Percentiles rank a stretch among this genome's conserved stretches.
phyloP scores from a whole-genome alignment of 1,284 basidiomycete genomes.

The Laetiporus sulphureus region DNA sequence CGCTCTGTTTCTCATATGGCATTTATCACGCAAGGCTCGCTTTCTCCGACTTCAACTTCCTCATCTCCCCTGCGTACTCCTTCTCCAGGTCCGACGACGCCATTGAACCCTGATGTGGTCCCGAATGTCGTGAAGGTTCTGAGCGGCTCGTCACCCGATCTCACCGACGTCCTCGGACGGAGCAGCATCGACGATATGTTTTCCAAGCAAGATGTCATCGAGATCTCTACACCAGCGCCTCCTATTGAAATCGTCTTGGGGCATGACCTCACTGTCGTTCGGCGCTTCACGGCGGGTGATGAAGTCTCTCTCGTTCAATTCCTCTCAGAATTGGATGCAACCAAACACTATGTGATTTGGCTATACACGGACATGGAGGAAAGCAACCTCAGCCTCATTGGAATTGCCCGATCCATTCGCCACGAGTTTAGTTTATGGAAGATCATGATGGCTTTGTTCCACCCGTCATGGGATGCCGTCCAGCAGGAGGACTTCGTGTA shows the following conservation, averaged over 20 bases:
- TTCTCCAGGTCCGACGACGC: not conserved
- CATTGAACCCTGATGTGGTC: not conserved
- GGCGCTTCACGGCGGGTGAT: conserved; percentile 7
- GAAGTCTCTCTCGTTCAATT: conserved; percentile 10
- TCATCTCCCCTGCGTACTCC: not conserved
- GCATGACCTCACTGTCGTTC: no score
- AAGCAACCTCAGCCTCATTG: conserved; percentile 4
- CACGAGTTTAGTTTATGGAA: conserved; percentile 15
- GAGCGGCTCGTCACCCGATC: no score
- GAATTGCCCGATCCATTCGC: conserved; percentile 12
- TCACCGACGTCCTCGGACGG: no score
- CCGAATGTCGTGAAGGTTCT: no score
- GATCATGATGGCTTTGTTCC: conserved; percentile 11
- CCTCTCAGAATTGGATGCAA: conserved; percentile 7
- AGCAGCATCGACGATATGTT: no score
- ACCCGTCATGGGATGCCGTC: conserved; percentile 4
- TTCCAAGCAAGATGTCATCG: no score
- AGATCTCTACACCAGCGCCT: no score
- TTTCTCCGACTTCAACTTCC: not conserved
- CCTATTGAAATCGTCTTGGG: no score
- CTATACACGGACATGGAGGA: conserved; percentile 8
- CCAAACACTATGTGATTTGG: conserved; percentile 7
- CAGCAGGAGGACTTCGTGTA: conserved; percentile 5
- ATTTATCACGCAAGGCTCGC: conserved; percentile 3
- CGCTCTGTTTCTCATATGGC: conserved; percentile 3